Conservation (phyloP, 1,139 yeast species). For the Meyerozyma guilliermondii region DNA sequence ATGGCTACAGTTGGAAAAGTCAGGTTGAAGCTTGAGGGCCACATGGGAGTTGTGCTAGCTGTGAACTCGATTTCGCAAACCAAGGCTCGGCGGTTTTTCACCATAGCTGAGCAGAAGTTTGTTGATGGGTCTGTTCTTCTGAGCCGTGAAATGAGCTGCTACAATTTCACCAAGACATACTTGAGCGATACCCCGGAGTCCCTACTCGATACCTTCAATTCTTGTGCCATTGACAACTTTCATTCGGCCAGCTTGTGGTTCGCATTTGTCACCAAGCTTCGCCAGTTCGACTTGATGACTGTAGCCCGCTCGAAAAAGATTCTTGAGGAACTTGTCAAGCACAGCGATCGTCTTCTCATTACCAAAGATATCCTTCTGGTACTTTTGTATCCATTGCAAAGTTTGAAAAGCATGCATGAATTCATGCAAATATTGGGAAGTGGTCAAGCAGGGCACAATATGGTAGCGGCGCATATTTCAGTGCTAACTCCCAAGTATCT, state of each 20-base stretch:
- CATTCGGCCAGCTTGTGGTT: conserved; percentile 32
- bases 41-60: conserved; percentile 36
- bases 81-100: conserved; percentile 24
- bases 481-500: conserved; percentile 28
- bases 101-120: conserved; percentile 24
- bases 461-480: conserved; percentile 9
- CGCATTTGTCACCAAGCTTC: conserved; percentile 29
- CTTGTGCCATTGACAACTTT: conserved; percentile 18
- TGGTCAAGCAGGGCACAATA: conserved; percentile 2
- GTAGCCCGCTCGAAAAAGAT: conserved; percentile 24
- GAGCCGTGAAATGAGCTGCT: conserved; percentile 17
- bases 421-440: conserved; percentile 13
- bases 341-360: conserved; percentile 18
- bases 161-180: conserved; percentile 21
- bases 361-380: conserved; percentile 27
- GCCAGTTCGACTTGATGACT: conserved; percentile 29
- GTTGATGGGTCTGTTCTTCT: conserved; percentile 9
- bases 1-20: conserved; percentile 10
- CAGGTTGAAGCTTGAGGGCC: conserved; percentile 23
- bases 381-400: conserved; percentile 23
- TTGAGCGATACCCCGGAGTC: conserved; percentile 30
- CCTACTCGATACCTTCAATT: conserved; percentile 27
- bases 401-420: conserved; percentile 15
- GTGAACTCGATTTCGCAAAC: conserved; percentile 19
- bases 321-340: conserved; percentile 19